These are phyloP conservation scores for Rhizophagus prolifer DNA, from an alignment of 192 early-diverging fungal genomes.

Conservation along the genomic window DNA sequence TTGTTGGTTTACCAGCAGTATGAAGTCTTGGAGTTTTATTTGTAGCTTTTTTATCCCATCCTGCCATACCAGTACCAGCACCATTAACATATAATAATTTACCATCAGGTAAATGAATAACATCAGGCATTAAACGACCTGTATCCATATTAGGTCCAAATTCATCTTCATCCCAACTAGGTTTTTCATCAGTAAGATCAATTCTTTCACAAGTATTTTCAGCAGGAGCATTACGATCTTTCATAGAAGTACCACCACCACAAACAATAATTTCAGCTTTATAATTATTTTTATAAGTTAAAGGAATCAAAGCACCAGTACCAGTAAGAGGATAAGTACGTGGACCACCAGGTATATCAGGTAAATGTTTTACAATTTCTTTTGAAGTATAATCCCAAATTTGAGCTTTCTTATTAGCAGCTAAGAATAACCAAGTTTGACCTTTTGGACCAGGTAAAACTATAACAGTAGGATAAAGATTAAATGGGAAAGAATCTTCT, in stretches of 20 bases:
- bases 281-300: constrained; percentile 56
- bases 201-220: constrained; percentile 54
- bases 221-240: constrained; percentile 21
- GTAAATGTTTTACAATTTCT: constrained; percentile 39
- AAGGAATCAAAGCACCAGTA: constrained; percentile 50
- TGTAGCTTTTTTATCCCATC: constrained; percentile 38
- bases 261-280: constrained; percentile 58
- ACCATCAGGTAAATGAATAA: constrained; percentile 50
- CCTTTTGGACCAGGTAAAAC: not conserved
- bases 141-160: constrained; percentile 35
- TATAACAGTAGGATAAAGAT: constrained; percentile 7
- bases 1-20: constrained; percentile 42
- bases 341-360: constrained; percentile 45
- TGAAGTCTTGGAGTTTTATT: not conserved
- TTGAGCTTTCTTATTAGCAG: constrained; percentile 44
- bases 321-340: constrained; percentile 61
- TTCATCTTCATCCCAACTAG: constrained; percentile 50
- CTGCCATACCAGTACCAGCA: constrained; percentile 51
- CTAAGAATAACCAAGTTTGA: constrained; percentile 39
- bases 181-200: constrained; percentile 34
- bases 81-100: constrained; percentile 62
- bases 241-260: constrained; percentile 49
- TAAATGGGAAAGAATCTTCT: constrained; percentile 46
- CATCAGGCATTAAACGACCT: constrained; percentile 53
- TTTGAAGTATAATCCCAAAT: constrained; percentile 47